Evolutionary conservation across 1,284 basidiomycete genomes (phyloP), one percentile per base, ranked within the genome.

Genomic region (Cutaneotrichosporon daszewskae): DNA sequence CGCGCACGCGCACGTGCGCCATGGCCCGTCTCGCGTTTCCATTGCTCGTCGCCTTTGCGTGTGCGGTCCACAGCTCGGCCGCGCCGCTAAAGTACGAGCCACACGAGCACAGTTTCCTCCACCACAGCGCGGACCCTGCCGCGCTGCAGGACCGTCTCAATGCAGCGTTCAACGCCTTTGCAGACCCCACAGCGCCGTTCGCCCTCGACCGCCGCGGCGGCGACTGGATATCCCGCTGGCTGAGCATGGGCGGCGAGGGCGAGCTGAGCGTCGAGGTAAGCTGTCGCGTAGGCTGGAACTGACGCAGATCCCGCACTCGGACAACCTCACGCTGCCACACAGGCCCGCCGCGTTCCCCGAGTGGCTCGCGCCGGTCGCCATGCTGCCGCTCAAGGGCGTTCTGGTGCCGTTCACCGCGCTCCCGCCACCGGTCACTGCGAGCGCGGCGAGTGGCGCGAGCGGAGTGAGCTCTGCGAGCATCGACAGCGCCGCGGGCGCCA

Each of bases 311-410:
- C 17, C 29, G 31, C 38, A 19, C 31, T 32, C 29, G 38, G 33
- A 27, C 20, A 70, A 72, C 46, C 13, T 67, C n/a, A 60, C 64
- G 0, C 51, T 70, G 6, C 64, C 65, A 1, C 70, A 72, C 48
- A 59, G 70, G 16, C 68, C 68, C 1, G 62, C 68, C 4, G 65
- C 70, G 3, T 72, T 70, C 54, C 70, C 70, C 4, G 40, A 54
- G 2, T 57, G 58, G 20, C 47, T 69, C 5, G 25, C 51, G 1
- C 32, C 47, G 2, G 43, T 40, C 7, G 34, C 50, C 11, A 29
- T 47, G 5, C 57, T 69, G 8, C 69, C 69, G 1, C 14, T 66
- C 9, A 40, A 48, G 2, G 69, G 69, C 20, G 45, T 50, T 16
- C 41, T 72, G 5, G 32, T 46, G 5, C 53, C 58, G 7, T 66